Evolutionary conservation across 495 filamentous ascomycete genomes (phyloP), one percentile per base, ranked within the genome.

Genomic region (Cairneyella variabilis): DNA sequence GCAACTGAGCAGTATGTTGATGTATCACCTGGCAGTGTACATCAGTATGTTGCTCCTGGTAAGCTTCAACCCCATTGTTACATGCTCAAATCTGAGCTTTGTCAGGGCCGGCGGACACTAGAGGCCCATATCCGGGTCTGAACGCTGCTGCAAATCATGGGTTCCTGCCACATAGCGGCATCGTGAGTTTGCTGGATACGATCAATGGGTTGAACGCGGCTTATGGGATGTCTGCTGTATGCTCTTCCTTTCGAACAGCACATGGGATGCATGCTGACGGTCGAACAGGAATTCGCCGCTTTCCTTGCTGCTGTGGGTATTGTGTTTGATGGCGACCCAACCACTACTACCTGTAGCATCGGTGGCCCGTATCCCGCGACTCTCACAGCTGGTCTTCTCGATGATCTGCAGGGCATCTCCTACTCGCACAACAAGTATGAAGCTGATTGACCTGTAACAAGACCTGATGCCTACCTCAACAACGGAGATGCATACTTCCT

Each of bases 81-180:
- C n/a, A n/a, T n/a, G n/a, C n/a, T n/a, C n/a, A n/a, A n/a, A n/a
- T n/a, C n/a, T n/a, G n/a, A n/a, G n/a, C n/a, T n/a, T n/a, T n/a
- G n/a, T n/a, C n/a, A n/a, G n/a, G n/a, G n/a, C n/a, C n/a, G n/a
- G n/a, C 56, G 22, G 51, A 58, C 20, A 68, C 67, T 17, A 69
- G 73, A 23, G 74, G 73, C 5, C 71, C 75, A 44, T 80, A 76
- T 48, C 76, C 76, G 3, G 75, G 74, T 39, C 62, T 80, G 9
- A 81, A 81, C 55, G 47, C 48, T n/a, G 47, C 41, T 20, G 76
- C 78, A 40, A 79, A 80, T 43, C 76, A 78, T 61, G 70, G 67
- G 16, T 81, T 78, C 45, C 66, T 79, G 20, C 75, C 78, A 3
- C 70, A 72, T 41, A 75, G 69, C 56, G 77, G 78, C 23, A 61